These are phyloP conservation scores for Lavandula angustifolia DNA, from an alignment of 257 asterid species.

Conservation along the genomic window DNA sequence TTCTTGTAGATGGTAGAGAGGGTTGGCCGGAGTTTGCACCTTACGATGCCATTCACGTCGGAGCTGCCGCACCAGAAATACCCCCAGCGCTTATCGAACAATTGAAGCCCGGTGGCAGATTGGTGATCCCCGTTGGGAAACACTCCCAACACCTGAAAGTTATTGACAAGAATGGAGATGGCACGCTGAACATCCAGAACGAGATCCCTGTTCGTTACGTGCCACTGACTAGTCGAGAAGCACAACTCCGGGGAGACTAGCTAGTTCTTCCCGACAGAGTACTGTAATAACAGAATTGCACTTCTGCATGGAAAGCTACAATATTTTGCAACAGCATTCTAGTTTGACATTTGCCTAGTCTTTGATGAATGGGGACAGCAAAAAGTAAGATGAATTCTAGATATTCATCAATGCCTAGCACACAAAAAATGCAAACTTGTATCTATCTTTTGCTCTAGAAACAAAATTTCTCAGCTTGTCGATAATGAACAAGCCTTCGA, in stretches of 20 bases:
- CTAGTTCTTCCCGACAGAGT: too few species aligned
- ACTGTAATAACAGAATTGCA: too few species aligned
- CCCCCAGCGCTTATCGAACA: constrained; percentile 83
- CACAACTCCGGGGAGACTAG: constrained; percentile 58
- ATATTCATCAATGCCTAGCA: too few species aligned
- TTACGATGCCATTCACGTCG: constrained; percentile 91
- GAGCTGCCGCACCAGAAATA: constrained; percentile 56
- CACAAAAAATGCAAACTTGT: not conserved
- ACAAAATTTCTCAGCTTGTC: constrained; percentile 23
- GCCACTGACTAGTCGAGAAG: constrained; percentile 82
- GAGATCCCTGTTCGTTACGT: constrained; percentile 82
- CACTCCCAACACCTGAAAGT: constrained; percentile 73
- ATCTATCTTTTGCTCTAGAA: not conserved
- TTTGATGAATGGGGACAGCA: too few species aligned
- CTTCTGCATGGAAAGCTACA: too few species aligned
- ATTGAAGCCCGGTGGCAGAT: constrained; percentile 86
- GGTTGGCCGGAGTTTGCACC: constrained; percentile 93
- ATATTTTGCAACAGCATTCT: too few species aligned
- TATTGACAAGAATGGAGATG: constrained; percentile 75
- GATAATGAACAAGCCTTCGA: constrained; percentile 17
- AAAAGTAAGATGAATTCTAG: too few species aligned
- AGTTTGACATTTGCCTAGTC: too few species aligned
- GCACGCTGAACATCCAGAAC: constrained; percentile 49
- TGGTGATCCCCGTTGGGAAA: constrained; percentile 90
- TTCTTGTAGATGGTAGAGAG: constrained; percentile 66